Base-by-base conservation (phyloP, 176 grass and related monocot genomes). In the Elymus sibiricus region DNA sequence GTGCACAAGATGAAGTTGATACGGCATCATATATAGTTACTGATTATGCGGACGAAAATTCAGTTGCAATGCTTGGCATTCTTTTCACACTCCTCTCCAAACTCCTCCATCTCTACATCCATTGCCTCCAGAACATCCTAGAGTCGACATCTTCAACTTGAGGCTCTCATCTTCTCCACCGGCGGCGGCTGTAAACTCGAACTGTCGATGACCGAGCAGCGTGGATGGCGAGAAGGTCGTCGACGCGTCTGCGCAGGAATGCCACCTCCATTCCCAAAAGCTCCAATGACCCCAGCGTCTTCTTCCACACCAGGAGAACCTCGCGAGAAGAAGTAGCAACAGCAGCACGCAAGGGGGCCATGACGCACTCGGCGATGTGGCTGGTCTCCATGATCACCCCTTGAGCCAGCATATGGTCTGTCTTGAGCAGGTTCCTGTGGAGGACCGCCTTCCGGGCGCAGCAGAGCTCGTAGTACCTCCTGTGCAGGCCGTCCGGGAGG, bases 401-500 rank as follows among this genome's bases (percentile, higher is more conserved):
- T 17, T 77, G 27, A 4, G 55, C 71, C 6, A 90, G 83, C 0
- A 49, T 34, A 13, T 70, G 37, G 26, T 61, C 78, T n/a, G 82
- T 17, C 11, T 68, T 78, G 16, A 71, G 78, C 51, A 90, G 72
- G n/a, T 55, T 7, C 63, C 13, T 82, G 64, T 90, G 83, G 38
- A 90, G 79, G 40, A 90, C 86, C 0, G 24, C 37, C 39, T 86
- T 86, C 72, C 31, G 88, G 17, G 38, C 34, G 7, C 83, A 9
- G 64, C 83, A 90, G 3, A 90, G 88, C 51, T 90, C 64, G 0
- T 86, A 90, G 88, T 86, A 90, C 0, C 79, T 78, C 88, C n/a
- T 71, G 29, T 64, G 83, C 5, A 53, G 51, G 12, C 25, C n/a
- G 12, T 64, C 29, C 1, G 44, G 53, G 1, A 86, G 81, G 83